Evolutionary conservation across 2,329 filamentous ascomycete genomes (phyloP), one percentile per base, ranked within the genome.

Genomic region (Alternaria dauci): DNA sequence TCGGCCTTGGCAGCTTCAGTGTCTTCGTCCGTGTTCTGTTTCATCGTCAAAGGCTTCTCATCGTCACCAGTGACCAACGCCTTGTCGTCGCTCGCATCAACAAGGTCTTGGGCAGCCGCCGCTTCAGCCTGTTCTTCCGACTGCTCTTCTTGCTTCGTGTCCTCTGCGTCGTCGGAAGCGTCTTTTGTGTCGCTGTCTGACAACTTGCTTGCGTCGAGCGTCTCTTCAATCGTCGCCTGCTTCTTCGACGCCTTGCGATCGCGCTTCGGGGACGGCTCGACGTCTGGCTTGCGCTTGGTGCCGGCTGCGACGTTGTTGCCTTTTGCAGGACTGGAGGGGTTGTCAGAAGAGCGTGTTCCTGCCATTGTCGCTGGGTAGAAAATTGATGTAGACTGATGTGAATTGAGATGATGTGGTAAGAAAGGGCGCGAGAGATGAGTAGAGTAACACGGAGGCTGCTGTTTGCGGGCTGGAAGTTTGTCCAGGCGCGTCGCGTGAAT

Each of bases 151-250:
- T 56, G 48, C 43, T 52, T 34, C 7, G 51, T 43, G 39, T 62
- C 28, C 18, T 52, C 38, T 39, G 47, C 54, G 11, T 57, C 47
- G 12, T 63, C 66, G 1, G 60, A 61, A 11, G 61, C 38, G 28
- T 77, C 71, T 32, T 73, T 71, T 65, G 68, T 72, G 25, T 74
- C 70, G 23, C 47, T 61, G 43, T 75, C 70, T 4, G 65, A 61
- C 34, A 75, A 62, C 23, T 77, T 60, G 25, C 89, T 61, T 16
- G 59, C 54, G 9, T 78, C 76, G 42, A 85, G 74, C 1, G 80
- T 82, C 63, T 86, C 83, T 60, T 87, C 85, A 34, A 87, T 79
- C 0, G 83, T 85, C 66, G 81, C 81, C 69, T 87, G 85, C 60
- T 80, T 79, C 65, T 81, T 82, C 16, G 73, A 59, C 14, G 68